Evolutionary conservation across 352 stramenopile species (phyloP), one percentile per base, ranked within the genome.

Genomic region (Pythium oligandrum): DNA sequence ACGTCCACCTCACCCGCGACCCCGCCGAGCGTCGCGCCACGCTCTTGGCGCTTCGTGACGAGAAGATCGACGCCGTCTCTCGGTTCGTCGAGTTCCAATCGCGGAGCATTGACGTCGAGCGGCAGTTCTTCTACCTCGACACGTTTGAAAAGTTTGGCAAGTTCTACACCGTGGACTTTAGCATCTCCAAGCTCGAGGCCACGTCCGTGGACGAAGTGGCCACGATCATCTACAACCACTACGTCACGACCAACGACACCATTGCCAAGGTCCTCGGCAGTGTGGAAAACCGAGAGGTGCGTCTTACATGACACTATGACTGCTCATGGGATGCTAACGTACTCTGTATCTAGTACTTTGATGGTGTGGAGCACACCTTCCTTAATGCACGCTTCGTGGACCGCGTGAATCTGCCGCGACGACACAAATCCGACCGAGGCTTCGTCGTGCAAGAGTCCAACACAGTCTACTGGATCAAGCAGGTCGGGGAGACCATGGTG

Each of bases 401-500:
- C 52, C 76, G 76, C 33, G 71, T 87, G 11, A 78, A 79, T 51
- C 38, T 85, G 3, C 76, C 73, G 0, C 64, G 71, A 43, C 61
- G 62, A 4, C 62, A 61, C 3, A 31, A 51, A 5, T n/a, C 45
- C 11, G 72, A 68, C 34, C 63, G 66, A 34, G 61, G 71, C 11
- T 83, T 86, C 40, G 54, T 86, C 9, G 71, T 86, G 35, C 75
- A 86, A 51, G 75, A 86, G 57, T 83, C 75, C 26, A 86, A 86
- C 51, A 68, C 64, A 6, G 75, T 82, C 10, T 82, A 83, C 51
- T 86, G 67, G 51, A 38, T 73, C 4, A 86, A 86, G 57, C 55
- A 51, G 3, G 64, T 81, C 35, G 61, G 51, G 31, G 65, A 76
- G 6, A 42, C 66, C 26, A 72, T 65, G 0, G 64, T 87, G 26